These are phyloP conservation scores for Albugo laibachii DNA, from an alignment of 352 stramenopile genomes.

Conservation along the genomic window DNA sequence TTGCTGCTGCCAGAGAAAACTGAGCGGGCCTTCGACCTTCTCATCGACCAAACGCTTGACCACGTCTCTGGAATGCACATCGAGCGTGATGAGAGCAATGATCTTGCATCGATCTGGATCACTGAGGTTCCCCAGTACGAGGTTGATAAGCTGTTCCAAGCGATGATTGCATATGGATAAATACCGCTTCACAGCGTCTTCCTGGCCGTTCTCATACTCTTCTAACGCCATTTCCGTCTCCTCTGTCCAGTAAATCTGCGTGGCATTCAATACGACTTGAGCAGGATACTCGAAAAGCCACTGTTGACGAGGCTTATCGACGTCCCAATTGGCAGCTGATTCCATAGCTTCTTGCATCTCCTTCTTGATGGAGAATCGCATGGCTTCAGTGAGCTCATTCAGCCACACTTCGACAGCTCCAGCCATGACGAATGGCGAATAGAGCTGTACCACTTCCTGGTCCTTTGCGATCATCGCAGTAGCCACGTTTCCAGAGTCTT, in stretches of 20 bases:
- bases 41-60: constrained; percentile 79
- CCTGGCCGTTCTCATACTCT: constrained; percentile 75
- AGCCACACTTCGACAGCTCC: constrained; percentile 74
- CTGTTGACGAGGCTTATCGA: constrained; percentile 91
- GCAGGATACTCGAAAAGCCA: constrained; percentile 95
- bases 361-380: constrained; percentile 65
- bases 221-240: constrained; percentile 86
- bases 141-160: constrained; percentile 83
- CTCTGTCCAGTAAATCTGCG: constrained; percentile 92
- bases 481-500: constrained; percentile 53
- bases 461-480: constrained; percentile 79
- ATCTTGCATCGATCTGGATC: constrained; percentile 86
- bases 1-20: constrained; percentile 79
- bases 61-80: constrained; percentile 89
- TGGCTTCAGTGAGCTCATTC: constrained; percentile 71
- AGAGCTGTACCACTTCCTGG: constrained; percentile 33
- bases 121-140: constrained; percentile 78
- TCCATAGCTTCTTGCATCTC: constrained; percentile 79
- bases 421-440: constrained; percentile 64
- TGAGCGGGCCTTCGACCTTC: constrained; percentile 73
- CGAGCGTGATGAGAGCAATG: constrained; percentile 91
- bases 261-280: constrained; percentile 73
- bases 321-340: constrained; percentile 81
- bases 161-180: constrained; percentile 57
- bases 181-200: constrained; percentile 76